These are phyloP conservation scores for Yamadazyma triangularis DNA, from an alignment of 1,139 yeast genomes.

Conservation along the genomic window DNA sequence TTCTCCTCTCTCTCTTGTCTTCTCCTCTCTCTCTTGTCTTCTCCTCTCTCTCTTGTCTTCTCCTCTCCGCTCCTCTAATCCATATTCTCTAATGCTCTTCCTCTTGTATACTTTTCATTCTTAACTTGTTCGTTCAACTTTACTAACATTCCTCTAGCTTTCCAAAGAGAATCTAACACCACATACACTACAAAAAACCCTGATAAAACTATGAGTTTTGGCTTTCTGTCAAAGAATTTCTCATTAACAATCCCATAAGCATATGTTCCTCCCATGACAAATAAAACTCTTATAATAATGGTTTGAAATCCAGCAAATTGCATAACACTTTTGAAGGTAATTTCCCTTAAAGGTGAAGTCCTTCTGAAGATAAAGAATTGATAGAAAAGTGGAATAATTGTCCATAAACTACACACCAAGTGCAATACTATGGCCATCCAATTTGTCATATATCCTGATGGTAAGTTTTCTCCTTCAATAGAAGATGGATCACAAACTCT, in stretches of 20 bases:
- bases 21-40: too few relatives aligned
- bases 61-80: constrained; percentile 15
- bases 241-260: too few relatives aligned
- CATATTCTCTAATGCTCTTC: constrained; percentile 57
- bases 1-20: too few relatives aligned
- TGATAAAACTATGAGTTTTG: too few relatives aligned
- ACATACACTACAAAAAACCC: constrained; percentile 14
- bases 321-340: constrained; percentile 5
- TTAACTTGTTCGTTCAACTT: constrained; percentile 45
- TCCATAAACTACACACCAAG: constrained; percentile 20
- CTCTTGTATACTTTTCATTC: constrained; percentile 57
- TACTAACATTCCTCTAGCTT: constrained; percentile 2
- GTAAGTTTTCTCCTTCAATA: too few relatives aligned
- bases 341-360: constrained; percentile 3
- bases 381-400: constrained; percentile 15
- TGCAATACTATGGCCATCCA: constrained; percentile 12
- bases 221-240: too few relatives aligned
- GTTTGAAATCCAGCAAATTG: too few relatives aligned
- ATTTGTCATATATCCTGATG: too few relatives aligned
- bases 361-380: constrained; percentile 1
- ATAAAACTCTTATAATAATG: too few relatives aligned
- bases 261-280: too few relatives aligned
- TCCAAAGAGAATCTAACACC: constrained; percentile 5
- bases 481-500: too few relatives aligned
- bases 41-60: too few relatives aligned